Base-by-base conservation (phyloP, 2,329 filamentous ascomycete genomes). In the Chaetomium strumarium region DNA sequence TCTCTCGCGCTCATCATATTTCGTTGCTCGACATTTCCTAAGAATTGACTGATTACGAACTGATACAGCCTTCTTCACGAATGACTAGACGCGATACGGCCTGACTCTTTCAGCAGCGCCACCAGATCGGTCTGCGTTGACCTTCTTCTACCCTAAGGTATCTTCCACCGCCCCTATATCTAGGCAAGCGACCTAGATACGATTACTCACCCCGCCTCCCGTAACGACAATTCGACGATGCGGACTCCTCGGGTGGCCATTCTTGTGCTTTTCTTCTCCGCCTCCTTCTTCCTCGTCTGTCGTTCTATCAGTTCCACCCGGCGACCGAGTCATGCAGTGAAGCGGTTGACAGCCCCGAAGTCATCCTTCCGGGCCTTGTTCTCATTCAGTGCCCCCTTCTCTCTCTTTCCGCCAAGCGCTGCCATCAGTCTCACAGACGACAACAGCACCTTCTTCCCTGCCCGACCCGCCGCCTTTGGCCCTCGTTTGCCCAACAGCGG, bases 391-490 rank as follows among this genome's bases (percentile, higher is more conserved):
- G 77, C 84, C 5, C 85, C 91, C 1, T 88, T 91, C 58, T 90
- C 89, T 17, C 82, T 99, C 19, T 99, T 99, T 67, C 91, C 92
- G 5, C 91, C 91, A 3, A 96, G 93, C 59, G 93, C 93, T 44
- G 88, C 95, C 63, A 96, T 99, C 67, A 96, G 89, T 68, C 79
- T 99, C 56, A 96, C 91, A 64, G 90, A 97, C 70, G 93, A 99
- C 71, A 99, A 99, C 70, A 96, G 90, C 61, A 99, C 93, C 12
- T 95, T 95, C 62, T 99, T 99, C 72, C 78, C 95, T 51, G 91
- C 93, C 40, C 80, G 93, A 45, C 93, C 93, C 55, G 93, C 93
- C 49, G 91, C 90, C 37, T 99, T 97, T 71, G 93, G 93, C 0
- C 90, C 93, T 5, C 73, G 80, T 37, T 73, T 99, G 37, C 88